A percentile compares a stretch with the other conserved stretches of the same genome.
Evolutionary conservation across 495 filamentous ascomycete species (phyloP).

Genomic region (Cryomyces minteri): DNA sequence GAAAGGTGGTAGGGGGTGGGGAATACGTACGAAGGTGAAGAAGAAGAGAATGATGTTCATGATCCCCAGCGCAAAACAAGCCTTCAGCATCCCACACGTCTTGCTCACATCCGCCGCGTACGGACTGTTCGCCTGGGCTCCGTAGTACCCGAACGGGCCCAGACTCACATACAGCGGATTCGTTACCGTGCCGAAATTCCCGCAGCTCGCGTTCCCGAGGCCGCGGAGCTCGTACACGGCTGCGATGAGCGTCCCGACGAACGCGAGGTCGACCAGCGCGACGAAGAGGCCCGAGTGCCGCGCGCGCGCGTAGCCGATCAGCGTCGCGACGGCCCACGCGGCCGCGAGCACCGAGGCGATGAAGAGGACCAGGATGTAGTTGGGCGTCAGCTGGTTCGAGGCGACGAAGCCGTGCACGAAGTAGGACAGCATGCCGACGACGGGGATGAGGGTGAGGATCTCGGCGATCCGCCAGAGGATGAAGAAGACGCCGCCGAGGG

Average conservation of each 20-base stretch:
- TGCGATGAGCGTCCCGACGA: constrained; percentile 71
- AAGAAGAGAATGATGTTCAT: constrained; percentile 76
- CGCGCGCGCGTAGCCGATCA: constrained; percentile 62
- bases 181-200: constrained; percentile 24
- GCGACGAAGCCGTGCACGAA: constrained; percentile 62
- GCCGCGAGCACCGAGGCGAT: constrained; percentile 66
- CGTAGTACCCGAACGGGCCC: constrained; percentile 36
- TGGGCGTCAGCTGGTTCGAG: constrained; percentile 54
- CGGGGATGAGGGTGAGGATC: constrained; percentile 73
- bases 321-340: constrained; percentile 64
- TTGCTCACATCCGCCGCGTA: constrained; percentile 40
- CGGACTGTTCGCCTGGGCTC: constrained; percentile 20
- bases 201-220: constrained; percentile 49
- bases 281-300: constrained; percentile 58
- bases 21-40: constrained; percentile 32
- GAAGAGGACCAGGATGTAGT: constrained; percentile 75
- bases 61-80: constrained; percentile 68
- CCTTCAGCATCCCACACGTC: constrained; percentile 77
- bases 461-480: constrained; percentile 66
- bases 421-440: constrained; percentile 73
- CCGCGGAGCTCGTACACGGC: constrained; percentile 57
- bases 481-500: constrained; percentile 50
- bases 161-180: constrained; percentile 32
- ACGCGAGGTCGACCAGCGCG: constrained; percentile 55
- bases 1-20: not conserved